These are phyloP conservation scores for Xylariaceae sp. DNA, from an alignment of 2,329 filamentous ascomycete species.

Conservation along the genomic window DNA sequence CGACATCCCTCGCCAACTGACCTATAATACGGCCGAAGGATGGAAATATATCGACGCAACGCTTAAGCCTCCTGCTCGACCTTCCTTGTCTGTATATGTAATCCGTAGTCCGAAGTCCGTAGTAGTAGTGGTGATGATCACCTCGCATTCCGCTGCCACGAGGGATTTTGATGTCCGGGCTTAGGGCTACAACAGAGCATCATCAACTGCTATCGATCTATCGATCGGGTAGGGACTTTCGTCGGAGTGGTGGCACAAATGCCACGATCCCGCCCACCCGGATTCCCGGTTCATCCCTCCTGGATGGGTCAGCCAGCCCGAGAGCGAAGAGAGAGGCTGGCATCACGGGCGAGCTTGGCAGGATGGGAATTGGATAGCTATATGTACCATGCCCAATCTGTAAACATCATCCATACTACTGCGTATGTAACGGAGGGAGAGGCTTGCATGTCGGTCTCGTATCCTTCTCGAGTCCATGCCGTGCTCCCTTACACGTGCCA, in stretches of 20 bases:
- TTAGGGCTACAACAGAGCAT: slow-evolving; percentile 4
- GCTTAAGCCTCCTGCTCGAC: not conserved
- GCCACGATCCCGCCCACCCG: not conserved
- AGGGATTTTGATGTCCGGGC: not conserved
- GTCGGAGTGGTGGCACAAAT: not conserved
- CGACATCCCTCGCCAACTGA: not conserved
- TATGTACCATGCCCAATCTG: slow-evolving; percentile 4
- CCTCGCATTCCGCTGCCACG: slow-evolving; percentile 5
- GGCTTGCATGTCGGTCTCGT: not conserved
- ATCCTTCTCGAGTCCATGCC: slow-evolving; percentile 10
- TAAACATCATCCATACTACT: not conserved
- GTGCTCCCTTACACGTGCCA: slow-evolving; percentile 7
- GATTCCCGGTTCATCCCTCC: slow-evolving; percentile 3
- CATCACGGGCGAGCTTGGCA: slow-evolving; percentile 6
- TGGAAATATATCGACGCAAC: not conserved
- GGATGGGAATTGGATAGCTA: slow-evolving; percentile 1
- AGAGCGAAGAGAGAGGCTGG: not conserved
- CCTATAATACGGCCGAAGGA: not conserved
- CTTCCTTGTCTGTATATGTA: too few species aligned
- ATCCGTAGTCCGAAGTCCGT: too few species aligned
- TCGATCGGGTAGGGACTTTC: not conserved
- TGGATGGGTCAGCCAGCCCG: not conserved
- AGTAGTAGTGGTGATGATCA: not conserved
- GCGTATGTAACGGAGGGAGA: not conserved
- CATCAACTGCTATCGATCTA: not conserved